These are phyloP conservation scores for Rhinocladiella similis DNA, from an alignment of 2,329 filamentous ascomycete species.

Conservation along the genomic window DNA sequence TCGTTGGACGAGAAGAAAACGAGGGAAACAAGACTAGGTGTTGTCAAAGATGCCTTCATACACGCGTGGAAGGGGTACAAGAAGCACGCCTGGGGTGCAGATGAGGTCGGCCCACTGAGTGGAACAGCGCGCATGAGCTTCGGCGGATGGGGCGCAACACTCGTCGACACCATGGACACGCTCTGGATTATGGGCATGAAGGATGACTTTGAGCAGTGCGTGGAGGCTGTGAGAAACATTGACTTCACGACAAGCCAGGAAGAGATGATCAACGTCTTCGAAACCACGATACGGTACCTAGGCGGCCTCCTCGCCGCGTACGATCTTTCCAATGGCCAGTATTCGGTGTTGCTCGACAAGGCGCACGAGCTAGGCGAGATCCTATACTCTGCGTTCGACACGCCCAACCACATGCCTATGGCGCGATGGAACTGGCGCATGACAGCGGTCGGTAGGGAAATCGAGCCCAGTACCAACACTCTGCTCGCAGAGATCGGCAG, in stretches of 20 bases:
- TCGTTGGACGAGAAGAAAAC: conserved; percentile 14
- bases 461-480: conserved; percentile 53
- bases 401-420: conserved; percentile 33
- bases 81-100: conserved; percentile 62
- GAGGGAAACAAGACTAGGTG: conserved; percentile 37
- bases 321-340: conserved; percentile 52
- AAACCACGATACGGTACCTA: conserved; percentile 87
- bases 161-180: conserved; percentile 69
- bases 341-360: conserved; percentile 52
- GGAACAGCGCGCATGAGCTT: conserved; percentile 57
- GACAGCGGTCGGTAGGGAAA: conserved; percentile 57
- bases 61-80: conserved; percentile 64
- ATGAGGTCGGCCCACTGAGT: conserved; percentile 62
- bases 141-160: conserved; percentile 66
- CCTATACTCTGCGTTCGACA: conserved; percentile 49
- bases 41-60: conserved; percentile 53
- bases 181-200: conserved; percentile 71
- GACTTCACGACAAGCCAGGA: conserved; percentile 52
- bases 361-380: conserved; percentile 56
- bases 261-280: conserved; percentile 72
- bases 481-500: conserved; percentile 47
- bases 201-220: conserved; percentile 65
- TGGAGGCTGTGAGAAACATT: conserved; percentile 56
- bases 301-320: conserved; percentile 75
- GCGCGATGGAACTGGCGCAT: conserved; percentile 48